Percentiles rank a stretch among this genome's conserved stretches.
These are phyloP conservation scores for Alternaria conjuncta DNA, from an alignment of 2,329 filamentous ascomycete genomes.

Conservation along the genomic window DNA sequence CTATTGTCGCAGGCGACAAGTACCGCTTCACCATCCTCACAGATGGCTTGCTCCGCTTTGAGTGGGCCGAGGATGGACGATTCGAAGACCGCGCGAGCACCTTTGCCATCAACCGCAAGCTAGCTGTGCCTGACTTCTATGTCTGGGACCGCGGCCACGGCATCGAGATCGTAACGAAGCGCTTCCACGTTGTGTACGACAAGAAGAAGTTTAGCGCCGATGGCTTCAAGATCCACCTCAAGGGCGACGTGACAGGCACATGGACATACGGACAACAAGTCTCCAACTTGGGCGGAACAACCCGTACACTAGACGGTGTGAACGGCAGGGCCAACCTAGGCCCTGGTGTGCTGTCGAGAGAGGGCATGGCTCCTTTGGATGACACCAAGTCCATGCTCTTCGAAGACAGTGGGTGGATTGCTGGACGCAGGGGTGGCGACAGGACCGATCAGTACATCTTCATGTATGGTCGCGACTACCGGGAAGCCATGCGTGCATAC, in stretches of 20 bases:
- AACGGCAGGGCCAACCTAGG: conserved; percentile 60
- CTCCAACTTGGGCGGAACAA: conserved; percentile 56
- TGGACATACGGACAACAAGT: conserved; percentile 61
- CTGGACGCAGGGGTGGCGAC: conserved; percentile 54
- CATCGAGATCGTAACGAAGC: conserved; percentile 63
- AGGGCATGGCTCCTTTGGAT: conserved; percentile 61
- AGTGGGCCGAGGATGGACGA: conserved; percentile 65
- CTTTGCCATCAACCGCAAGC: conserved; percentile 64
- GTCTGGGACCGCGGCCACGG: conserved; percentile 54
- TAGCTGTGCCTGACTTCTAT: conserved; percentile 57
- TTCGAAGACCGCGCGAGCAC: conserved; percentile 70
- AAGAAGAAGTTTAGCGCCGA: conserved; percentile 61
- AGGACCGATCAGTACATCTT: conserved; percentile 67
- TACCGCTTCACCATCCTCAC: conserved; percentile 68
- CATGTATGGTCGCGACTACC: conserved; percentile 64
- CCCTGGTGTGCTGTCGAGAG: conserved; percentile 58
- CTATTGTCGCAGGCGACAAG: conserved; percentile 55
- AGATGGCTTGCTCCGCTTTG: conserved; percentile 64
- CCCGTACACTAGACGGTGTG: conserved; percentile 61
- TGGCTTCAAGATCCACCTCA: conserved; percentile 57
- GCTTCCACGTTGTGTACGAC: conserved; percentile 65
- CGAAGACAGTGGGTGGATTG: conserved; percentile 60
- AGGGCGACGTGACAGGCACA: conserved; percentile 50
- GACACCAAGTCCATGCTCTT: conserved; percentile 65
- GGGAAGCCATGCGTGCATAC: conserved; percentile 60